These are phyloP conservation scores for Zelonia costaricensis DNA, from an alignment of 208 protist genomes.

Conservation along the genomic window DNA sequence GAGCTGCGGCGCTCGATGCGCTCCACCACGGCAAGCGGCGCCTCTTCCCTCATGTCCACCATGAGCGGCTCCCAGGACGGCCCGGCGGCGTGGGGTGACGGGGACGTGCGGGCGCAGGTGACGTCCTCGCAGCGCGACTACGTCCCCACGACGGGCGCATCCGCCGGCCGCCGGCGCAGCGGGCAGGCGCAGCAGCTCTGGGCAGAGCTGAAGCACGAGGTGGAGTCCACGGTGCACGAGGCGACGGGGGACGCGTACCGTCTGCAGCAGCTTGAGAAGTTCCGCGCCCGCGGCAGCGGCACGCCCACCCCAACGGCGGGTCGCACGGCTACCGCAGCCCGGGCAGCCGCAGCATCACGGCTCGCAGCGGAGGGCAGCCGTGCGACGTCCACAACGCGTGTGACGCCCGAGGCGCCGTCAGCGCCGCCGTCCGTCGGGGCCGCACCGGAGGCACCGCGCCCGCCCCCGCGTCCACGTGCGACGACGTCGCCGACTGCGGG, in stretches of 20 bases:
- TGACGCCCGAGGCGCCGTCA: background rate
- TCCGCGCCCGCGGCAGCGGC: constrained; percentile 13
- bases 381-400: too few relatives aligned
- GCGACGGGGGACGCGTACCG: constrained; percentile 79
- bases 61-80: background rate
- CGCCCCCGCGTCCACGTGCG: constrained; percentile 7
- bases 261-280: constrained; percentile 66
- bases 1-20: constrained; percentile 24
- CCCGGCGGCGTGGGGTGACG: background rate
- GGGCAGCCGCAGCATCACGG: background rate
- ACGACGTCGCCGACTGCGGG: constrained; percentile 10
- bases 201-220: constrained; percentile 57
- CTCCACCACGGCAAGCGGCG: constrained; percentile 1
- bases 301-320: background rate
- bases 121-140: background rate
- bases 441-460: background rate
- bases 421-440: background rate
- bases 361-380: background rate
- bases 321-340: background rate
- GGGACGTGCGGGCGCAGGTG: background rate
- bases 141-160: background rate
- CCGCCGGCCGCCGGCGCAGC: constrained; percentile 3
- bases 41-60: constrained; percentile 10
- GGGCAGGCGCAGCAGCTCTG: constrained; percentile 51
- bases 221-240: constrained; percentile 53